Percentiles rank a stretch among this genome's conserved stretches.
Evolutionary conservation across 2,329 filamentous ascomycete species (phyloP).

Genomic region (Monosporascus ibericus): DNA sequence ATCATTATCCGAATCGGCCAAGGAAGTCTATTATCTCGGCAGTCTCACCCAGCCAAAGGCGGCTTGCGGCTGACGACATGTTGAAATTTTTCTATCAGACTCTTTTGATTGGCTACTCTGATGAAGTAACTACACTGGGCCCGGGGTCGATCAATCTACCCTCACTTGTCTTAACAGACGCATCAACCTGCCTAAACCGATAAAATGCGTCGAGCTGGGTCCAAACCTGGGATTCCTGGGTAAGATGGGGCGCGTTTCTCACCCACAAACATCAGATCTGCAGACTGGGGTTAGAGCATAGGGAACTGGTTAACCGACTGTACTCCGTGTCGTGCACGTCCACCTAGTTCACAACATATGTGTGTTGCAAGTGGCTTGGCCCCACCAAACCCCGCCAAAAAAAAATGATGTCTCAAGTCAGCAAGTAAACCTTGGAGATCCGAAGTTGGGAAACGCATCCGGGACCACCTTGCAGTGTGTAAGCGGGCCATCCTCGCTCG

Average conservation of each 20-base stretch:
- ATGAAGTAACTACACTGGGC: neutral
- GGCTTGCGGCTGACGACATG: neutral
- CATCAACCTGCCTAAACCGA: neutral
- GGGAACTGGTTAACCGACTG: too few species aligned
- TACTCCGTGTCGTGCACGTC: too few species aligned
- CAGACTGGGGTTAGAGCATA: too few species aligned
- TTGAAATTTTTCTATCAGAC: constrained; percentile 5
- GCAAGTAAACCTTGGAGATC: neutral
- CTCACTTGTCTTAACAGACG: neutral
- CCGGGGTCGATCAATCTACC: neutral
- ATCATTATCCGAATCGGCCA: too few species aligned
- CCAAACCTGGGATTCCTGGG: too few species aligned
- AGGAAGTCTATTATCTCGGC: too few species aligned
- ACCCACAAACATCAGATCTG: too few species aligned
- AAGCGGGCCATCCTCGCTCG: neutral
- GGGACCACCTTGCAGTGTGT: neutral
- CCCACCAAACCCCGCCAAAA: neutral
- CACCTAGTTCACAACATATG: neutral
- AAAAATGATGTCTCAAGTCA: neutral
- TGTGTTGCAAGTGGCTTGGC: neutral
- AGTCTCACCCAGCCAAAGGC: neutral
- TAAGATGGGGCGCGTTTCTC: too few species aligned
- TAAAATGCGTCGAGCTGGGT: neutral
- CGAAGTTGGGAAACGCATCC: neutral
- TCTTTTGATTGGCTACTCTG: constrained; percentile 10